A percentile compares a stretch with the other conserved stretches of the same genome.
Evolutionary conservation across 805 yeast species (phyloP).

Genomic region (Nakazawaea siamensis): DNA sequence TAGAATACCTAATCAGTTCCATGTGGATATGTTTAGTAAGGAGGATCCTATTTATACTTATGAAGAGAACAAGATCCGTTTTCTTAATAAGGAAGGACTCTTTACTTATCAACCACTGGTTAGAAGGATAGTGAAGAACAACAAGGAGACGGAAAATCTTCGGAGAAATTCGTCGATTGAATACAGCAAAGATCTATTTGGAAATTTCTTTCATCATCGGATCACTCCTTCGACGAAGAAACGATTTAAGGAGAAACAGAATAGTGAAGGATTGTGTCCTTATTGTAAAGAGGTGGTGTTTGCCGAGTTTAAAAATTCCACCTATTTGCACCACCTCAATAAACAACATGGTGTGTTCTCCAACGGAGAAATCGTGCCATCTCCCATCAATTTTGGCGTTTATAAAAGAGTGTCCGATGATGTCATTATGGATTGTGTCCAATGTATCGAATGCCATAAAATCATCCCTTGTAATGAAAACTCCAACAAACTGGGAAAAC

Average conservation of each 20-base stretch:
- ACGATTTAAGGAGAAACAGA: too few relatives aligned
- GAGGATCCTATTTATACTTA: too few relatives aligned
- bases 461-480: slow-evolving; percentile 13
- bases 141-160: not conserved
- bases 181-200: too few relatives aligned
- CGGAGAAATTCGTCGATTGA: too few relatives aligned
- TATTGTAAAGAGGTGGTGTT: slow-evolving; percentile 12
- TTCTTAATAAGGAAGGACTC: too few relatives aligned
- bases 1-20: not conserved
- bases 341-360: slow-evolving; percentile 25
- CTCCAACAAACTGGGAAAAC: slow-evolving; percentile 15
- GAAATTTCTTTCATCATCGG: too few relatives aligned
- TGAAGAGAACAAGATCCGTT: too few relatives aligned
- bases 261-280: slow-evolving; percentile 7
- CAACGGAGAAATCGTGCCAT: slow-evolving; percentile 18
- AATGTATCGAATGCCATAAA: slow-evolving; percentile 19
- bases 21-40: too few relatives aligned
- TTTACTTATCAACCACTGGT: slow-evolving; percentile 4
- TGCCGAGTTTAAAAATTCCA: slow-evolving; percentile 21
- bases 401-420: slow-evolving; percentile 14
- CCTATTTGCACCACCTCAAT: slow-evolving; percentile 23
- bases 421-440: slow-evolving; percentile 12
- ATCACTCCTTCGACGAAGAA: too few relatives aligned
- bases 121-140: slow-evolving; percentile 3
- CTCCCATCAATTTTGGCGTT: slow-evolving; percentile 15